These are phyloP conservation scores for Microdochium trichocladiopsis DNA, from an alignment of 2,329 filamentous ascomycete species.

Conservation along the genomic window DNA sequence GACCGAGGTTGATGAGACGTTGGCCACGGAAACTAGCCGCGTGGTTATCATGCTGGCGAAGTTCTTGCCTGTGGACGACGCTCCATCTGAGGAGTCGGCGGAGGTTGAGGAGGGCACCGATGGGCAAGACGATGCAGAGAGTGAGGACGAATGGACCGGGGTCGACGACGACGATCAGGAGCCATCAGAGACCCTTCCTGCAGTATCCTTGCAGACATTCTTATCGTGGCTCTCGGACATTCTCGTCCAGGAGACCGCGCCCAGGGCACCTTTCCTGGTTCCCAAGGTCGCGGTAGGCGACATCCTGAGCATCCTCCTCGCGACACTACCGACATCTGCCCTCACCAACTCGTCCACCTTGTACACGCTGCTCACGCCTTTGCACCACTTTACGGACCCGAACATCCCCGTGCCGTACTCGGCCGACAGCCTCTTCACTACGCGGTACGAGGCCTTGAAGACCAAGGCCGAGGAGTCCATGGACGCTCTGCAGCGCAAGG, in stretches of 20 bases:
- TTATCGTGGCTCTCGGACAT: slow-evolving; percentile 73
- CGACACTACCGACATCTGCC: slow-evolving; percentile 42
- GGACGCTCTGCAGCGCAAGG: slow-evolving; percentile 74
- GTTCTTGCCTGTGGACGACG: slow-evolving; percentile 40
- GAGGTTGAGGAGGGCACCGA: slow-evolving; percentile 38
- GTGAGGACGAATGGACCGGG: slow-evolving; percentile 29
- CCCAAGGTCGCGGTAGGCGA: slow-evolving; percentile 72
- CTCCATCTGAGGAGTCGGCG: slow-evolving; percentile 28
- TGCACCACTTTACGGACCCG: slow-evolving; percentile 80
- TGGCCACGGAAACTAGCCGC: slow-evolving; percentile 73
- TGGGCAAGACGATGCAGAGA: slow-evolving; percentile 30
- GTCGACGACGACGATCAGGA: slow-evolving; percentile 19
- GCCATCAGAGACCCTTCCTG: slow-evolving; percentile 32
- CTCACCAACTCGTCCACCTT: slow-evolving; percentile 56
- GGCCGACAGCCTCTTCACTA: slow-evolving; percentile 61
- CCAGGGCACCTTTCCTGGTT: slow-evolving; percentile 55
- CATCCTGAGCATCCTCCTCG: slow-evolving; percentile 63
- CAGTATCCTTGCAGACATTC: slow-evolving; percentile 57
- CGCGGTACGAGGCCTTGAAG: slow-evolving; percentile 63
- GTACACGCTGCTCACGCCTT: slow-evolving; percentile 48
- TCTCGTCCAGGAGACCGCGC: slow-evolving; percentile 66
- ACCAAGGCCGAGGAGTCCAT: slow-evolving; percentile 70
- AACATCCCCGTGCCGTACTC: slow-evolving; percentile 66
- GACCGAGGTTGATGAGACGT: slow-evolving; percentile 52
- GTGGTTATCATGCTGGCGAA: slow-evolving; percentile 77